These are phyloP conservation scores for Apiospora arundinis DNA, from an alignment of 2,329 filamentous ascomycete species.

Conservation along the genomic window DNA sequence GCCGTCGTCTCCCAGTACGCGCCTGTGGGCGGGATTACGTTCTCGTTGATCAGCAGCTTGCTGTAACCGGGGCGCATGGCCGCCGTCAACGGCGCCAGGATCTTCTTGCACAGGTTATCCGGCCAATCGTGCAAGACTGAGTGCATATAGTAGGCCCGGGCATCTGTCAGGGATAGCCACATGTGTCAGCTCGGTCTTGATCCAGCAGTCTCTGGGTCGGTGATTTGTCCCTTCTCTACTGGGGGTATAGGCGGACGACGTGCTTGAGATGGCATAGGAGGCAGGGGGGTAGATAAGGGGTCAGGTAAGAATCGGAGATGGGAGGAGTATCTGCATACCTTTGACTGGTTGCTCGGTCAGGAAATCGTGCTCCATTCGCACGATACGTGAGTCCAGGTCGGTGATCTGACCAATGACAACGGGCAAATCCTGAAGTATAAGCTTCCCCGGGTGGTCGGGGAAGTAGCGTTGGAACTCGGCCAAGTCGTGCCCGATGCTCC, in stretches of 20 bases:
- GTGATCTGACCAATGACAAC: conserved; percentile 1
- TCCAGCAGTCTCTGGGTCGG: conserved; percentile 24
- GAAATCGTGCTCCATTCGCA: conserved; percentile 19
- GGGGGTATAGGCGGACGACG: too few relatives aligned
- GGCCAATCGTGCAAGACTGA: conserved; percentile 49
- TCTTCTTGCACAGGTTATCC: conserved; percentile 38
- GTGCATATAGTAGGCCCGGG: conserved; percentile 41
- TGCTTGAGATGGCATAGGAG: not conserved
- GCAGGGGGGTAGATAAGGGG: not conserved
- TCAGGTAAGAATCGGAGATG: not conserved
- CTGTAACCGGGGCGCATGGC: conserved; percentile 58
- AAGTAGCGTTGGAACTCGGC: conserved; percentile 23
- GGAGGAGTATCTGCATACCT: not conserved
- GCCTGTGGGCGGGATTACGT: conserved; percentile 17
- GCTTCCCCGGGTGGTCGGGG: not conserved
- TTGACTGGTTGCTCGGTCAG: conserved; percentile 4
- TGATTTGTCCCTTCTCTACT: not conserved
- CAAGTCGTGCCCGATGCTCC: conserved; percentile 28
- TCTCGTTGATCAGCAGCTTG: conserved; percentile 45
- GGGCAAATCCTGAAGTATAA: conserved; percentile 14
- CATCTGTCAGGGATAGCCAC: conserved; percentile 21
- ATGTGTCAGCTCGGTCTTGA: not conserved
- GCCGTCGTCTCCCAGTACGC: conserved; percentile 14
- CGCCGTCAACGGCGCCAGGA: conserved; percentile 52
- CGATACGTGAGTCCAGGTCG: not conserved